These are phyloP conservation scores for Panus rudis DNA, from an alignment of 768 basidiomycete genomes.

Conservation along the genomic window DNA sequence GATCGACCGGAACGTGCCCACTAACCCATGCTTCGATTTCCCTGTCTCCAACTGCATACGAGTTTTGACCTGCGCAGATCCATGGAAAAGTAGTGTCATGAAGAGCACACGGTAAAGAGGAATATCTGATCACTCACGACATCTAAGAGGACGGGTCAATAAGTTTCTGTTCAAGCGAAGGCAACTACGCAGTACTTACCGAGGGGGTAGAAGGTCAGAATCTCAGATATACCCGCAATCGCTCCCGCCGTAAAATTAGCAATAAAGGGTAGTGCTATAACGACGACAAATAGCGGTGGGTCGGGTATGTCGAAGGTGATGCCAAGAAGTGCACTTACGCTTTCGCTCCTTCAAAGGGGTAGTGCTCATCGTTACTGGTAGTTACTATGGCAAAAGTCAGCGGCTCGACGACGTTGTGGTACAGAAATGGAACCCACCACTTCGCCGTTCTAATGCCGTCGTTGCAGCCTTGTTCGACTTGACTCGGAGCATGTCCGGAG, in stretches of 20 bases:
- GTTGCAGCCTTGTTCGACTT: too few species aligned
- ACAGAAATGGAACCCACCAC: too few species aligned
- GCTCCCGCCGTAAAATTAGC: conserved; percentile 95
- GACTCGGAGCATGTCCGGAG: too few species aligned
- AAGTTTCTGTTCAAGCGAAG: not conserved
- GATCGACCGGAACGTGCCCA: conserved; percentile 79
- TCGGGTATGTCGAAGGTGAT: not conserved
- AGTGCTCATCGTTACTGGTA: not conserved
- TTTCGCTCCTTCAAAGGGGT: conserved; percentile 7
- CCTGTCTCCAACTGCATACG: conserved; percentile 96
- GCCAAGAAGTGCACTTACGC: not conserved
- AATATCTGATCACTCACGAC: conserved; percentile 53
- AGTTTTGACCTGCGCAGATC: conserved; percentile 74
- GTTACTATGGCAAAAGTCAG: not conserved
- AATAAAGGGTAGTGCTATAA: conserved; percentile 69
- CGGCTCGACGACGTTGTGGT: not conserved
- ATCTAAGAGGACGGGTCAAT: conserved; percentile 41
- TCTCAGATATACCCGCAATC: conserved; percentile 86
- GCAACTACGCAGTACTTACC: conserved; percentile 40
- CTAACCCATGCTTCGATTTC: conserved; percentile 64
- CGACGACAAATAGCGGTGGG: not conserved
- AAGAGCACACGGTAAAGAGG: not conserved
- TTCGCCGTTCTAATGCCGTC: too few species aligned
- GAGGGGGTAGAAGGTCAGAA: conserved; percentile 83
- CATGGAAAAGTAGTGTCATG: conserved; percentile 8